Conservation (phyloP, 1,139 yeast species). For the Yamadazyma atlantica region DNA sequence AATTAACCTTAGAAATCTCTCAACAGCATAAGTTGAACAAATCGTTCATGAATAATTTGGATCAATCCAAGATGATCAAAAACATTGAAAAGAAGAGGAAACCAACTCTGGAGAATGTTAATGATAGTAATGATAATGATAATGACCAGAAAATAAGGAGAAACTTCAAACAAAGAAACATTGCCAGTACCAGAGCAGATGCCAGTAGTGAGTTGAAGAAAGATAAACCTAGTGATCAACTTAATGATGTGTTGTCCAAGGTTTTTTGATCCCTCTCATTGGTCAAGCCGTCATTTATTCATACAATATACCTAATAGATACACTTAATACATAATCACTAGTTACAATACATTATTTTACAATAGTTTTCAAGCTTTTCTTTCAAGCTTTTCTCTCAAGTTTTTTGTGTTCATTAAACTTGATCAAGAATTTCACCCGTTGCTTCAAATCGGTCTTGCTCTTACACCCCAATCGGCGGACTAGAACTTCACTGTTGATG, state of each 20-base stretch:
- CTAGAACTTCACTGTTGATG: conserved; percentile 22
- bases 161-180: conserved; percentile 61
- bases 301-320: no score
- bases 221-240: conserved; percentile 41
- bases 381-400: conserved; percentile 3
- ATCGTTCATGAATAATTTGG: conserved; percentile 79
- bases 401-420: conserved; percentile 13
- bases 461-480: conserved; percentile 17
- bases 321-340: no score
- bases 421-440: conserved; percentile 23
- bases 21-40: conserved; percentile 88
- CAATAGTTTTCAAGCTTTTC: conserved; percentile 5
- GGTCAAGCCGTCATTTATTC: no score
- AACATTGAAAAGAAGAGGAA: conserved; percentile 60
- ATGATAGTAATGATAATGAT: conserved; percentile 8
- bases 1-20: conserved; percentile 81
- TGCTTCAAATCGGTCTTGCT: conserved; percentile 21
- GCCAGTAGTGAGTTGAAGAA: conserved; percentile 52
- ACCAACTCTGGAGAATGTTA: conserved; percentile 21
- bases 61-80: conserved; percentile 76
- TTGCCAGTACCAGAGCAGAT: conserved; percentile 64
- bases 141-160: conserved; percentile 42
- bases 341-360: conserved; percentile 1
- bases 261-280: conserved; percentile 20
- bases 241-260: conserved; percentile 46